Evolutionary conservation across 495 filamentous ascomycete species (phyloP), one percentile per base, ranked within the genome.

Genomic region (Daldinia grandis): DNA sequence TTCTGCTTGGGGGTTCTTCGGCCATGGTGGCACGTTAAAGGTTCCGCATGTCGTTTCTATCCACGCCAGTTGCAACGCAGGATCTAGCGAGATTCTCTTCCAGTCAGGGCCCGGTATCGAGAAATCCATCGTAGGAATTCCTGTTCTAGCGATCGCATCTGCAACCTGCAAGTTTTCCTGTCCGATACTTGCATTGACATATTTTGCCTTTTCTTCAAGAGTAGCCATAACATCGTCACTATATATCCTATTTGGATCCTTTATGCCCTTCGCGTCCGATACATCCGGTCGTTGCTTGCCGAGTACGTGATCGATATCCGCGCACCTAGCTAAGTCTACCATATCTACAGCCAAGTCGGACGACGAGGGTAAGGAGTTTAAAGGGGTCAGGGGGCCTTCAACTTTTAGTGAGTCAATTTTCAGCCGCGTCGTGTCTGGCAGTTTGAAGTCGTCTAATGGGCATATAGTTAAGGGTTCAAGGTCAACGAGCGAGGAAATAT

Each of bases 101-200:
- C 90, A 92, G 2, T 87, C 88, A 9, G 86, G 79, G 4, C 71
- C 72, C 5, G 86, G 84, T 21, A 86, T 74, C 0, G 85, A 86
- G 62, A 91, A 88, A 56, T 91, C 89, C 79, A 91, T 79, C 1
- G 82, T 58, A 0, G 89, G 89, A 19, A 91, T 82, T 27, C 81
- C 67, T 17, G 91, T 77, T 58, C 90, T 82, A 31, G 80, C 79
- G 8, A 83, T 85, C 0, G 87, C 83, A 60, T 90, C 89, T 4
- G 81, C 83, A 54, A 86, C 82, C 38, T 87, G 79, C 21, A 92
- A 79, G 47, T 85, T 85, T 73, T 92, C 90, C 63, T 92, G 89
- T 64, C 88, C 87, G 7, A 87, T 67, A 7, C 72, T 74, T 37
- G 76, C 78, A 60, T 78, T 82, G 27, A 79, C 81, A 12, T 75